Conservation (phyloP, 192 early-diverging fungal species). For the Coemansia sp. region DNA sequence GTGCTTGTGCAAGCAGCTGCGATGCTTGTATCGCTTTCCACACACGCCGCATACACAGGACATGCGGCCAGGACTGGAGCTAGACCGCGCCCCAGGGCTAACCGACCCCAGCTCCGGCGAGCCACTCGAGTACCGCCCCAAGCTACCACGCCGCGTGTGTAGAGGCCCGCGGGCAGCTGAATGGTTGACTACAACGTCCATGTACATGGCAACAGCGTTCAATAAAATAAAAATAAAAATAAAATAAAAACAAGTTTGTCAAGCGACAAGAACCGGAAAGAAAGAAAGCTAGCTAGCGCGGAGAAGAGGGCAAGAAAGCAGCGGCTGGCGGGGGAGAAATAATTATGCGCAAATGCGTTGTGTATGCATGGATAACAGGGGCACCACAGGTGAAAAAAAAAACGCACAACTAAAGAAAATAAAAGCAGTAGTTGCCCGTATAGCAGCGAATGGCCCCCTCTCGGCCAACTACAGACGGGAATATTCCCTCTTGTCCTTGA, state of each 20-base stretch:
- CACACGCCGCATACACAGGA: slow-evolving; percentile 61
- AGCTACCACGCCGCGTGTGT: slow-evolving; percentile 31
- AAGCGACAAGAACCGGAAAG: slow-evolving; percentile 10
- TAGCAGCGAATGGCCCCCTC: neutral
- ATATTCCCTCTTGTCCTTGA: neutral
- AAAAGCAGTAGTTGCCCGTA: neutral
- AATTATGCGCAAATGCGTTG: slow-evolving; percentile 12
- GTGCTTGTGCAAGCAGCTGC: slow-evolving; percentile 65
- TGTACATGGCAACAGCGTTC: slow-evolving; percentile 2
- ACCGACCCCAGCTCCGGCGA: slow-evolving; percentile 46
- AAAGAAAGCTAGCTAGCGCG: slow-evolving; percentile 3
- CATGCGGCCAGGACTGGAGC: slow-evolving; percentile 51
- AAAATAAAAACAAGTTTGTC: slow-evolving; percentile 6
- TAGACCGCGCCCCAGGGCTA: slow-evolving; percentile 41
- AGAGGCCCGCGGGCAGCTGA: slow-evolving; percentile 22
- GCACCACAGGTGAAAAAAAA: neutral
- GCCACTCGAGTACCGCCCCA: slow-evolving; percentile 42
- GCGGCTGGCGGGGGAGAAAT: neutral
- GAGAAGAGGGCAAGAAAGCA: neutral
- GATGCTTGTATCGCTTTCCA: slow-evolving; percentile 66
- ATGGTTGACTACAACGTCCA: slow-evolving; percentile 32
- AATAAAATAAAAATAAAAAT: slow-evolving; percentile 15
- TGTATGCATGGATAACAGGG: slow-evolving; percentile 11
- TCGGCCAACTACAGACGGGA: neutral
- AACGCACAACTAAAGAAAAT: neutral